These are phyloP conservation scores for Aspergillus chevalieri DNA, from an alignment of 2,329 filamentous ascomycete species.

Conservation along the genomic window DNA sequence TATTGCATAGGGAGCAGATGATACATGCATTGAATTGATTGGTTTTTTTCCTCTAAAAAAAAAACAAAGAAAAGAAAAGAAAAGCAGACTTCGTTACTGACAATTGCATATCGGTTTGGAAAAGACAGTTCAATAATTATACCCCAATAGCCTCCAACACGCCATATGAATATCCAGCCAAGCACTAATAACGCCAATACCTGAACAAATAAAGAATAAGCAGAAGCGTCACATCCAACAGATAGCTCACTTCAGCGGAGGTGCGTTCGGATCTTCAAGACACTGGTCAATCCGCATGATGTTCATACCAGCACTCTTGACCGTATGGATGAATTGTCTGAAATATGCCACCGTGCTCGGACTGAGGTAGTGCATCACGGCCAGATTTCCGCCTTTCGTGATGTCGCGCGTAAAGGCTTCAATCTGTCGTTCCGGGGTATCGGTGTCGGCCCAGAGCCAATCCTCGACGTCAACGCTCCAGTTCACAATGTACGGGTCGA, in stretches of 20 bases:
- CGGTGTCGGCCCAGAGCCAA: constrained; percentile 59
- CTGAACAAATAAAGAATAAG: neutral
- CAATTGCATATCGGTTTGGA: no score
- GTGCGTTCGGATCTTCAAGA: constrained; percentile 50
- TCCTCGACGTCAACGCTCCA: constrained; percentile 69
- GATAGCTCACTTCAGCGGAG: constrained; percentile 1
- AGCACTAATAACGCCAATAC: neutral
- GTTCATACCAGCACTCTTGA: constrained; percentile 58
- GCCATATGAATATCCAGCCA: no score
- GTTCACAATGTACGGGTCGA: constrained; percentile 55
- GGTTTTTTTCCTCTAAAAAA: neutral
- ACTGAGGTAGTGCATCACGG: constrained; percentile 65
- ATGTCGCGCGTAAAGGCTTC: constrained; percentile 61
- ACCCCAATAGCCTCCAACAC: no score
- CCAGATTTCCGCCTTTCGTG: constrained; percentile 55
- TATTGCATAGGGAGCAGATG: constrained; percentile 1
- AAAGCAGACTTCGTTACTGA: neutral
- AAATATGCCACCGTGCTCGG: constrained; percentile 59
- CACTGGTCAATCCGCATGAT: constrained; percentile 64
- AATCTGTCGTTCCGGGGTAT: constrained; percentile 61
- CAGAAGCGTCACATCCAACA: neutral
- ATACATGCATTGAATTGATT: neutral
- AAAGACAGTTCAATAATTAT: no score
- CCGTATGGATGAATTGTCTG: constrained; percentile 58
- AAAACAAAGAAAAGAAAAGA: no score